Base-by-base conservation (phyloP, 2,329 filamentous ascomycete species). In the Dothideomycetes sp. region DNA sequence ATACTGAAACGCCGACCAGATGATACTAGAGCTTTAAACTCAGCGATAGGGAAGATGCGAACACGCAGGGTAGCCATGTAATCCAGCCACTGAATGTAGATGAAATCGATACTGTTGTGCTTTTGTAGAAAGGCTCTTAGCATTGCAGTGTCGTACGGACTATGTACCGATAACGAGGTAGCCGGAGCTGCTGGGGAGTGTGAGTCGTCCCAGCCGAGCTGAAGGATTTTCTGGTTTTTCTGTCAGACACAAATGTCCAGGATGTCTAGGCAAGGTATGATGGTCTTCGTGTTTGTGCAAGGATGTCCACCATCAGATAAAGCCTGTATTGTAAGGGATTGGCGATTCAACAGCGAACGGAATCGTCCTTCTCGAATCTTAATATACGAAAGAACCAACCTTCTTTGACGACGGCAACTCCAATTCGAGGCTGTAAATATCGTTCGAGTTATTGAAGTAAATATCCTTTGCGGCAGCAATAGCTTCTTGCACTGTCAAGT, bases 71-170 rank as follows among this genome's bases (percentile, higher is more conserved):
- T 81, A 2, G 76, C 75, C n/a, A 83, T 85, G 57, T 83, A 81
- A 58, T 93, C 85, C 17, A 82, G 65, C 77, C 81, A 93, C 57
- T 82, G 80, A 10, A 89, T 64, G 45, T 84, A 78, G 14, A 93
- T 59, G 51, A 79, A 88, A 44, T 79, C 75, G 4, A 77, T 62
- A 0, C 62, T 56, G 0, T 68, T 59, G 40, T 78, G 66, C 14
- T 61, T 55, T 14, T 60, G 22, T 27, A 27, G 12, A 27, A 27
- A 27, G 22, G 22, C n/a, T n/a, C n/a, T n/a, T n/a, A n/a, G n/a
- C n/a, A 27, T 12, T 27, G 22, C 22, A 27, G 12, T 12, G 22
- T 27, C 22, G 12, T 27, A 27, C 12, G 22, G 22, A 27, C 22
- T 12, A 27, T 7, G 7, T 12, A 12, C 12, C 7, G 22, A 27